Conservation (phyloP, 495 filamentous ascomycete genomes). For the Tuber melanosporum region DNA sequence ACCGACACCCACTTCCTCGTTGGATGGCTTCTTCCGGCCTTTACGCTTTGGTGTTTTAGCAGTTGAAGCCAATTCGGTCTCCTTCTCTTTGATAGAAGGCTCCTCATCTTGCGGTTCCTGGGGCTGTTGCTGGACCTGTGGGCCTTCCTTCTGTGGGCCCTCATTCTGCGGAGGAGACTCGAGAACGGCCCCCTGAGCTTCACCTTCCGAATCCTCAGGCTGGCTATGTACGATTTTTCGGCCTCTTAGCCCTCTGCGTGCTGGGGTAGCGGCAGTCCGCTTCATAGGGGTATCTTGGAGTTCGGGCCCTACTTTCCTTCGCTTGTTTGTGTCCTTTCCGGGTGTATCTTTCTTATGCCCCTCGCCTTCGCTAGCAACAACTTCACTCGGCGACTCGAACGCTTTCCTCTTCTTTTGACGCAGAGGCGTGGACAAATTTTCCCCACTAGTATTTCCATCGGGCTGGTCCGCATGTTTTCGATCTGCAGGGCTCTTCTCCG, state of each 20-base stretch:
- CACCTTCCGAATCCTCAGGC: background rate
- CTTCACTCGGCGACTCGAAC: background rate
- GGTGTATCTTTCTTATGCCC: background rate
- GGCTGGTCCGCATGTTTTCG: background rate
- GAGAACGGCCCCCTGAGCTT: background rate
- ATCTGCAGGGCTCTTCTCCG: background rate
- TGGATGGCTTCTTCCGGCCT: background rate
- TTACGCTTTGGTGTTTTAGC: conserved; percentile 14
- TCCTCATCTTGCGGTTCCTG: background rate
- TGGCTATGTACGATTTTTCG: conserved; percentile 20
- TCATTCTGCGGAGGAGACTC: background rate
- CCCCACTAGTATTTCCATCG: background rate
- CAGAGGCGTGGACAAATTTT: background rate
- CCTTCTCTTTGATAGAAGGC: background rate
- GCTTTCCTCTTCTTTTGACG: conserved; percentile 1
- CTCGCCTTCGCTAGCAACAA: background rate
- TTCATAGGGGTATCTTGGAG: background rate
- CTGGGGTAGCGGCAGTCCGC: background rate
- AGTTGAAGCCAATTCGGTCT: background rate
- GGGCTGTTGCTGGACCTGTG: conserved; percentile 1
- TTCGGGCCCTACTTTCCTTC: background rate
- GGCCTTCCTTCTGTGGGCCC: background rate
- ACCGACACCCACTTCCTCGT: background rate
- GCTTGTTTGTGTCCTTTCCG: background rate
- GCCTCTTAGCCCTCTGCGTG: conserved; percentile 16